These are phyloP conservation scores for Diaporthe aspalathi DNA, from an alignment of 2,329 filamentous ascomycete species.

Conservation along the genomic window DNA sequence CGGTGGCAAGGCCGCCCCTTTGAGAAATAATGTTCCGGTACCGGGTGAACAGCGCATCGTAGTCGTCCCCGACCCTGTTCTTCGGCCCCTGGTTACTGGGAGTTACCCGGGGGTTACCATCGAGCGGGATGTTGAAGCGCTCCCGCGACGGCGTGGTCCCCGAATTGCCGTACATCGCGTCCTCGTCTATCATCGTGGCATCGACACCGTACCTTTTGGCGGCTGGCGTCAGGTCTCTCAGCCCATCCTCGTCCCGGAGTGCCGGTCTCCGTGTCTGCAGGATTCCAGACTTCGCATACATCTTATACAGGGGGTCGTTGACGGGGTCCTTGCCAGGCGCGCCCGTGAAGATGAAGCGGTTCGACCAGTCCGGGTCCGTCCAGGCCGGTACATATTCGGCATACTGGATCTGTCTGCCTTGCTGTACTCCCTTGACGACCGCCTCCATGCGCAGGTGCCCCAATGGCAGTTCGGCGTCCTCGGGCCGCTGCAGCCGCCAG, in stretches of 20 bases:
- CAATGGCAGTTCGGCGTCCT: not conserved
- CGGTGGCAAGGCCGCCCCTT: not conserved
- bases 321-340: not conserved
- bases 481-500: not conserved
- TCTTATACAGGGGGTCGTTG: not conserved
- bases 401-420: slow-evolving; percentile 17
- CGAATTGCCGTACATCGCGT: slow-evolving; percentile 1
- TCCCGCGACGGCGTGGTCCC: slow-evolving; percentile 20
- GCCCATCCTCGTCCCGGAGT: slow-evolving; percentile 7
- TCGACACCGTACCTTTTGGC: slow-evolving; percentile 34
- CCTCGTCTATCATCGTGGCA: not conserved
- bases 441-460: slow-evolving; percentile 9
- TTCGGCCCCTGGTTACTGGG: not conserved
- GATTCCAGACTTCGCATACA: slow-evolving; percentile 17
- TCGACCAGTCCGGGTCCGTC: slow-evolving; percentile 36
- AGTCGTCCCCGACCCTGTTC: slow-evolving; percentile 10
- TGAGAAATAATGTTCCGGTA: not conserved
- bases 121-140: slow-evolving; percentile 16
- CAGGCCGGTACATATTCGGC: slow-evolving; percentile 37
- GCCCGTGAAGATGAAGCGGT: slow-evolving; percentile 15
- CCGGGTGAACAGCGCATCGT: not conserved
- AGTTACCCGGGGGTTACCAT: not conserved
- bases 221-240: slow-evolving; percentile 17
- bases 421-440: too few relatives aligned
- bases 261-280: slow-evolving; percentile 32